A percentile compares a stretch with the other conserved stretches of the same genome.
Conservation (phyloP, 345 rosid species). For the Eucalyptus rudis region DNA sequence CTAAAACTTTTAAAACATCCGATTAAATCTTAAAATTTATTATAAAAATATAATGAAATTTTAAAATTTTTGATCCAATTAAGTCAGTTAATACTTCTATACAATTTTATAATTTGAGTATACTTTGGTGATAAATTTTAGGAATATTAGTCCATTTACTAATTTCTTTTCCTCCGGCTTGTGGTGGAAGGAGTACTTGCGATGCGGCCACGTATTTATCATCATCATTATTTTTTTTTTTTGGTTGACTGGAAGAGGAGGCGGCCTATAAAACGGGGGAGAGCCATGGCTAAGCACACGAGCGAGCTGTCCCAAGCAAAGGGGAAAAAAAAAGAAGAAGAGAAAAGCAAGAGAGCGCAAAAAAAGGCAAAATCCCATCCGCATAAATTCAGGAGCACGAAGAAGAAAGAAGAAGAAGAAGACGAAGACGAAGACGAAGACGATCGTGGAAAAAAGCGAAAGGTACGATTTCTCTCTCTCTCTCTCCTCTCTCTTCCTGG, state of each 20-base stretch:
- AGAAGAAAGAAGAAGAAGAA: too few relatives aligned
- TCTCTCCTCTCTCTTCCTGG: not conserved
- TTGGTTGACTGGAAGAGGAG: not conserved
- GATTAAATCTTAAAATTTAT: too few relatives aligned
- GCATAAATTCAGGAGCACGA: not conserved
- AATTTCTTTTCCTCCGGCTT: not conserved
- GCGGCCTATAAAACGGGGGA: not conserved
- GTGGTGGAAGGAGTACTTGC: not conserved
- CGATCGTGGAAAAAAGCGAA: not conserved
- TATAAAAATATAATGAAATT: too few relatives aligned
- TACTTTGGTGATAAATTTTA: too few relatives aligned
- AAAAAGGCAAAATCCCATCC: not conserved
- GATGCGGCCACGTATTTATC: not conserved
- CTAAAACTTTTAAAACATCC: too few relatives aligned
- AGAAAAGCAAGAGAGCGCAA: not conserved
- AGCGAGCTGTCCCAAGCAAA: not conserved
- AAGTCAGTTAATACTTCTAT: too few relatives aligned
- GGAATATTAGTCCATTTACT: fast-evolving
- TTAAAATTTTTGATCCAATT: fast-evolving
- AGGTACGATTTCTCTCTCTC: not conserved
- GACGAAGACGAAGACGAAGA: not conserved
- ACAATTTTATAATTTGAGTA: too few relatives aligned
- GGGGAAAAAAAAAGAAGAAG: not conserved
- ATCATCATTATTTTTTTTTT: too few relatives aligned
- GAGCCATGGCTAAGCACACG: not conserved